A percentile compares a stretch with the other conserved stretches of the same genome.
These are phyloP conservation scores for Venturia carpophila DNA, from an alignment of 2,329 filamentous ascomycete genomes.

Conservation along the genomic window DNA sequence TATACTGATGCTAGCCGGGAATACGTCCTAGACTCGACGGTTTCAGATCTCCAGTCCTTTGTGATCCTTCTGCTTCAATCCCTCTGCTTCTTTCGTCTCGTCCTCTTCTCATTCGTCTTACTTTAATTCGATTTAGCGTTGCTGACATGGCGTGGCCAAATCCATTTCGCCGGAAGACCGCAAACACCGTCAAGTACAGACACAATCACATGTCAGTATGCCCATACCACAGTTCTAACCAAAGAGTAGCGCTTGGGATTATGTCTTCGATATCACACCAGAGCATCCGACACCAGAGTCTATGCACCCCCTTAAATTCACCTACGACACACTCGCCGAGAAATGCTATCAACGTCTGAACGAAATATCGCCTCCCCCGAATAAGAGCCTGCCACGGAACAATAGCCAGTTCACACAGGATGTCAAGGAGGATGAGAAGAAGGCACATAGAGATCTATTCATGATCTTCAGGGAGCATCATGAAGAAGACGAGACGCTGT, in stretches of 20 bases:
- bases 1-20: conserved; percentile 1
- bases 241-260: conserved; percentile 49
- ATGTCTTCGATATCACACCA: conserved; percentile 61
- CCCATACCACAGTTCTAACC: conserved; percentile 9
- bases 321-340: conserved; percentile 62
- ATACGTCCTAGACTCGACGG: background rate
- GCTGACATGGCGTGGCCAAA: conserved; percentile 37
- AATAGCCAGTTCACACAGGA: conserved; percentile 18
- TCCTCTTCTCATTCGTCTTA: background rate
- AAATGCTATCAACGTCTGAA: conserved; percentile 58
- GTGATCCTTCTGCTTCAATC: background rate
- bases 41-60: too few species aligned
- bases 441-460: conserved; percentile 52
- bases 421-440: conserved; percentile 29
- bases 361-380: conserved; percentile 44
- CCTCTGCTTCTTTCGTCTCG: background rate
- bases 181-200: conserved; percentile 37
- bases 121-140: background rate
- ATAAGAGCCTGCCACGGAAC: conserved; percentile 24
- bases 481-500: conserved; percentile 47
- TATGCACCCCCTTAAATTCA: conserved; percentile 51
- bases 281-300: conserved; percentile 55
- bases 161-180: conserved; percentile 35
- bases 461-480: conserved; percentile 53
- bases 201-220: conserved; percentile 21